Conservation (phyloP, 352 stramenopile genomes). For the Globisporangium carolinianum region DNA sequence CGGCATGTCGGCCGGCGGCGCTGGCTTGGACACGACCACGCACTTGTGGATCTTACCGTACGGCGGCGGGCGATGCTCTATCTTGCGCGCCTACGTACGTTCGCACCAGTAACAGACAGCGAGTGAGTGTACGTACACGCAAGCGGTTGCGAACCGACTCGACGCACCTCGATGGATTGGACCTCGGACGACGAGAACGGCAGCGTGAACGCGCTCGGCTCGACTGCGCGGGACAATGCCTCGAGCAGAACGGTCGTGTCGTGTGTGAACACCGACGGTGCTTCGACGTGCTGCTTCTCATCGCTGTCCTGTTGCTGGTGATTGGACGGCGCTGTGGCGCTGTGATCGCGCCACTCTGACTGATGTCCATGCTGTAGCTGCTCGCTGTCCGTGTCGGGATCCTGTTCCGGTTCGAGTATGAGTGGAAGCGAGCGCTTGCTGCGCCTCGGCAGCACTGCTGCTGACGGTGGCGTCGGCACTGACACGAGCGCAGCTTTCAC, state of each 20-base stretch:
- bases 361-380: background rate
- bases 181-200: constrained; percentile 10
- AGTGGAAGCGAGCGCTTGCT: constrained; percentile 5
- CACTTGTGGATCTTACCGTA: constrained; percentile 68
- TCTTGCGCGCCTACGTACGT: constrained; percentile 27
- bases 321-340: background rate
- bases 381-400: background rate
- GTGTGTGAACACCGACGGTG: constrained; percentile 3
- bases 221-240: constrained; percentile 13
- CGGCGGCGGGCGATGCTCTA: constrained; percentile 39
- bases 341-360: background rate
- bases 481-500: background rate
- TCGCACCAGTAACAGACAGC: too few relatives aligned
- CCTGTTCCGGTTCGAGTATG: background rate
- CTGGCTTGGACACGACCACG: constrained; percentile 60
- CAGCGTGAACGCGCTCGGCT: constrained; percentile 5
- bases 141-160: background rate
- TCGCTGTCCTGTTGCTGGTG: constrained; percentile 4
- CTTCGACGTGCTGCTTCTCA: background rate
- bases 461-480: background rate
- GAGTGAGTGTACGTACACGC: background rate
- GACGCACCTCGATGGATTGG: constrained; percentile 7
- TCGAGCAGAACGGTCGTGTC: constrained; percentile 26
- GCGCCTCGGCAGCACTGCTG: constrained; percentile 3
- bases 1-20: constrained; percentile 42